These are phyloP conservation scores for Tolypocladium nubicola DNA, from an alignment of 2,329 filamentous ascomycete species.

Conservation along the genomic window DNA sequence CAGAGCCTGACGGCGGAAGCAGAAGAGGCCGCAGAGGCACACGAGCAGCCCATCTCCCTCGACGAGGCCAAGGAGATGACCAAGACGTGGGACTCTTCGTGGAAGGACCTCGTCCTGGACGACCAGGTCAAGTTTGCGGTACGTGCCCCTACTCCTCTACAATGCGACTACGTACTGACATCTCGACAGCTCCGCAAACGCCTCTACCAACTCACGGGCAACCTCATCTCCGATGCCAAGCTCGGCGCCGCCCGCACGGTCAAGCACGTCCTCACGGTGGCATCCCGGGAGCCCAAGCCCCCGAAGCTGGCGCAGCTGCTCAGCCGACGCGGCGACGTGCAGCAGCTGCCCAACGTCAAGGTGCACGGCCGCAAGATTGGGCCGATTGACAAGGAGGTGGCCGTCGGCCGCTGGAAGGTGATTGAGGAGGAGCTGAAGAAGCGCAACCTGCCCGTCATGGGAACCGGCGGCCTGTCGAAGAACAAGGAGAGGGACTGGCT, in stretches of 20 bases:
- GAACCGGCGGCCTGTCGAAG: conserved; percentile 27
- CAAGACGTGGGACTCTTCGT: conserved; percentile 40
- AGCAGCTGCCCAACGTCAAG: conserved; percentile 56
- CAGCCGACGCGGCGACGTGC: conserved; percentile 31
- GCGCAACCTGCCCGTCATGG: conserved; percentile 48
- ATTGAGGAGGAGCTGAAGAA: conserved; percentile 60
- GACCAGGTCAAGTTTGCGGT: conserved; percentile 66
- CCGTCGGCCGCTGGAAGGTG: conserved; percentile 68
- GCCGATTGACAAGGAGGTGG: conserved; percentile 60
- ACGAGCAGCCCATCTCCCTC: conserved; percentile 13
- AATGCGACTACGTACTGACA: neutral
- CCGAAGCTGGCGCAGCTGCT: conserved; percentile 55
- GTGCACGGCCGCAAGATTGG: conserved; percentile 56
- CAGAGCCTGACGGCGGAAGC: conserved; percentile 19
- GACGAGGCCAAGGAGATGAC: conserved; percentile 32
- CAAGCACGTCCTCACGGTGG: conserved; percentile 40
- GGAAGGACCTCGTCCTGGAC: conserved; percentile 46
- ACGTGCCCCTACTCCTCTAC: conserved; percentile 22
- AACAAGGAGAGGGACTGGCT: conserved; percentile 34
- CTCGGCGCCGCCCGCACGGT: conserved; percentile 47
- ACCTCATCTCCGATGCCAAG: conserved; percentile 60
- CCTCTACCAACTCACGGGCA: conserved; percentile 70
- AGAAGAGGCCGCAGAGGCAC: conserved; percentile 9
- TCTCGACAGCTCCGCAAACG: conserved; percentile 67
- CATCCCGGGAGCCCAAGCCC: conserved; percentile 43